Base-by-base conservation (phyloP, 2,329 filamentous ascomycete species). In the Magnaporthiopsis rhizophila region DNA sequence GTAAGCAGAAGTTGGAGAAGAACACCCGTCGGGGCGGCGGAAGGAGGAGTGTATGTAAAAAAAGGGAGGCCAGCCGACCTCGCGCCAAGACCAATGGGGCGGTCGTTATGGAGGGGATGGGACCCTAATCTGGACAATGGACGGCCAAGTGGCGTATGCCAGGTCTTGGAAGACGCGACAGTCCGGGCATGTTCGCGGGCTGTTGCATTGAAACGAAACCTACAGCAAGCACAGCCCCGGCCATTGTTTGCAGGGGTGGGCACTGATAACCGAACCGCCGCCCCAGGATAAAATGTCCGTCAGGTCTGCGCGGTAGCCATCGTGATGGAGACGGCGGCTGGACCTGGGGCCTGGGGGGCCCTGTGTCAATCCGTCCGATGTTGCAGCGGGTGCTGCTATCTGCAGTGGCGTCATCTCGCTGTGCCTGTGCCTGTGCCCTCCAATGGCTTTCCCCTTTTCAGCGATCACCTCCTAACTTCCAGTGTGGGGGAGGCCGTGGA, bases 1-100 rank as follows among this genome's bases (percentile, higher is more conserved):
- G 21, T 21, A 3, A n/a, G 45, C 4, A 38, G 13, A 13, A 38
- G 36, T 53, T 53, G 45, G 45, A 15, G 18, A 13, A n/a, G 45
- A n/a, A n/a, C 34, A 21, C 45, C 45, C 21, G 3, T 50, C 15
- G 21, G 45, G 28, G 5, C 21, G 45, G 45, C 45, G 45, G 45
- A 38, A 38, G 45, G 45, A n/a, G 18, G 3, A 21, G 45, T 21
- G 11, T 21, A 8, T 53, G 58, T 59, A 59, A 61, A 30, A 30
- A 30, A 58, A 59, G 61, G 38, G 61, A 63, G 63, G 38, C 38
- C 26, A 61, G 61, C 28, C 32, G 60, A 28, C 8, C 11, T 36
- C 3, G 28, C 59, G 53, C 60, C 50, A 53, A 57, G 34, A 30
- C 21, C 36, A 62, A 21, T 56, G 38, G 38, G 45, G 45, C 11